Percentiles rank a stretch among this genome's conserved stretches.
These are phyloP conservation scores for Alternaria ventricosa DNA, from an alignment of 2,329 filamentous ascomycete species.

Conservation along the genomic window DNA sequence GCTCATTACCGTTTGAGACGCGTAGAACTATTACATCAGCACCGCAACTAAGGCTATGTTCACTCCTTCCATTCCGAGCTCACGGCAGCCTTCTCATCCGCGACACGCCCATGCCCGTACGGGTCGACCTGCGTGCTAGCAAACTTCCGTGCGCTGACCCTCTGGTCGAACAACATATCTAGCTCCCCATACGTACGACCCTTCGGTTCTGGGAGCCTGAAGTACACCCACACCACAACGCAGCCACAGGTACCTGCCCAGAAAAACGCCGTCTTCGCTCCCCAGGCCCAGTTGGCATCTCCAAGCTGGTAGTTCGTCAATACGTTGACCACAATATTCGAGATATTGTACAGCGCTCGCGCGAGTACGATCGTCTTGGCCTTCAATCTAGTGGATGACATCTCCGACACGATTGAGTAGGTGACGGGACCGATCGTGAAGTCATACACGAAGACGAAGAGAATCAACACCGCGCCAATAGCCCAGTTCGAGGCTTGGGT, in stretches of 20 bases:
- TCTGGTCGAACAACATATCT: constrained; percentile 76
- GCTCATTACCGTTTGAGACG: neutral
- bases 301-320: constrained; percentile 61
- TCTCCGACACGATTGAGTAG: constrained; percentile 84
- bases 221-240: constrained; percentile 79
- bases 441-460: constrained; percentile 74
- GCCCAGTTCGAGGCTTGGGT: constrained; percentile 56
- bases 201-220: constrained; percentile 77
- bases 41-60: neutral
- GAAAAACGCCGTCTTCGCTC: constrained; percentile 84
- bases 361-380: constrained; percentile 90
- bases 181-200: constrained; percentile 84
- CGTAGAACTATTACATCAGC: neutral
- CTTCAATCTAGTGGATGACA: constrained; percentile 80
- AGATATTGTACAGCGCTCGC: constrained; percentile 75
- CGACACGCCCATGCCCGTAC: constrained; percentile 15
- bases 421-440: constrained; percentile 86
- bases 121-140: constrained; percentile 29
- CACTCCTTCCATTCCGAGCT: constrained; percentile 23
- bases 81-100: constrained; percentile 15
- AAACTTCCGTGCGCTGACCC: constrained; percentile 32
- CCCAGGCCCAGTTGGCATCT: constrained; percentile 76
- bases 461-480: constrained; percentile 39
- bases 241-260: constrained; percentile 79
- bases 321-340: constrained; percentile 79